Evolutionary conservation across 768 basidiomycete species (phyloP).

Genomic region (Boletellus emodensis): DNA sequence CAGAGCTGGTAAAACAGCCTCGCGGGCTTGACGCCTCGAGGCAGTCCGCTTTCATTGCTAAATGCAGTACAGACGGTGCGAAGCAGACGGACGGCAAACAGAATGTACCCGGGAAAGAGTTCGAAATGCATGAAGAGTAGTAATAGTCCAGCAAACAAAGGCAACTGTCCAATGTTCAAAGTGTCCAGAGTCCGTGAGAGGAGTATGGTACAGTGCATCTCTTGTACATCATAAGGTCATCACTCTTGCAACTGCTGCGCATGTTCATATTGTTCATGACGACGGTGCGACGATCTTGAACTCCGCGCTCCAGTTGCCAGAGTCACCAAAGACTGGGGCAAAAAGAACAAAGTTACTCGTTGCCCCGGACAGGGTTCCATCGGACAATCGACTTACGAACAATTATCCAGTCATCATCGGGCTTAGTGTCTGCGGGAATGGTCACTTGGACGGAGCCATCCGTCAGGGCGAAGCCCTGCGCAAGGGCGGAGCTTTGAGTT

Average conservation of each 20-base stretch:
- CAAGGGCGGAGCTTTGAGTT: constrained; percentile 35
- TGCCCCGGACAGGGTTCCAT: neutral
- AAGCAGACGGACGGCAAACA: constrained; percentile 2
- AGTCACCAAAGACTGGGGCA: constrained; percentile 48
- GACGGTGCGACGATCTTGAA: constrained; percentile 39
- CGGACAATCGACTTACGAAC: constrained; percentile 35
- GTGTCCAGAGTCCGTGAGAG: constrained; percentile 13
- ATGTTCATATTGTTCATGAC: constrained; percentile 14
- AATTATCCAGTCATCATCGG: constrained; percentile 41
- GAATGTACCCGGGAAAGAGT: neutral
- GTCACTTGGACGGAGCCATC: constrained; percentile 35
- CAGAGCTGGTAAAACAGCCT: neutral
- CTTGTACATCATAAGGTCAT: constrained; percentile 17
- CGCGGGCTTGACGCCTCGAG: neutral
- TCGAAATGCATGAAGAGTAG: neutral
- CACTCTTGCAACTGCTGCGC: constrained; percentile 1
- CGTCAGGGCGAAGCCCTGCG: constrained; percentile 35
- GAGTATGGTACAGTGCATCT: neutral
- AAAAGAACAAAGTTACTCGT: neutral
- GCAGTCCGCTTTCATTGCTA: neutral
- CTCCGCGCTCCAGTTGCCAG: constrained; percentile 43
- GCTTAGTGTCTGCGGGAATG: constrained; percentile 34
- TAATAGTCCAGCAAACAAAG: neutral
- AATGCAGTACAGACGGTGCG: constrained; percentile 5
- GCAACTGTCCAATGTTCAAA: constrained; percentile 7